Conservation (phyloP, 2,329 filamentous ascomycete genomes). For the Karstenula rhodostoma region DNA sequence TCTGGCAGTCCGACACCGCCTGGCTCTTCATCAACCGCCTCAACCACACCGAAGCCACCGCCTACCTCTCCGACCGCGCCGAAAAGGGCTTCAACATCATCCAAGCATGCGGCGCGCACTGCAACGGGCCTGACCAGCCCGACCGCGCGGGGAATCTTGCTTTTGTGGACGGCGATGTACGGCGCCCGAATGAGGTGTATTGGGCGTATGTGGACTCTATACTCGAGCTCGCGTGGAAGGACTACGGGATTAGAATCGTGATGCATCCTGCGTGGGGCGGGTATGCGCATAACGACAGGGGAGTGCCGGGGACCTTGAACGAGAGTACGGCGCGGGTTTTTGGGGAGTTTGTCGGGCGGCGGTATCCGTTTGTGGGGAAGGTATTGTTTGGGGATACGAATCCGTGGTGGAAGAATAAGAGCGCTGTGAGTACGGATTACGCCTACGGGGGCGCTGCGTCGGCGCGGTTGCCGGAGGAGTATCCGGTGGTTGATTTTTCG, state of each 20-base stretch:
- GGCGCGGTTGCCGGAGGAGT: neutral
- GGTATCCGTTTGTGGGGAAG: slow-evolving; percentile 6
- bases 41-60: neutral
- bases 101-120: neutral
- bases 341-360: neutral
- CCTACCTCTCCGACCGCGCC: slow-evolving; percentile 2
- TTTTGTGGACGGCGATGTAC: neutral
- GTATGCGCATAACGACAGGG: neutral
- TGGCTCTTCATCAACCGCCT: slow-evolving; percentile 2
- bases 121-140: neutral
- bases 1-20: slow-evolving; percentile 1
- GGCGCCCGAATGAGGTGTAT: neutral
- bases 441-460: neutral
- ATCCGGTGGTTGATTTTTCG: slow-evolving; percentile 4
- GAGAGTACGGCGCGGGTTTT: neutral
- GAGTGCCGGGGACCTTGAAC: neutral
- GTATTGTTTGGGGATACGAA: slow-evolving; percentile 6
- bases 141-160: neutral
- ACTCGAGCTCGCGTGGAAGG: neutral
- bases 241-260: neutral
- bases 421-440: slow-evolving; percentile 1
- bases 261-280: slow-evolving; percentile 1
- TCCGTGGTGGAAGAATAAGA: slow-evolving; percentile 11
- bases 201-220: neutral
- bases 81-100: neutral